Evolutionary conservation across 2,329 filamentous ascomycete genomes (phyloP).

Genomic region (Colletotrichum lini): DNA sequence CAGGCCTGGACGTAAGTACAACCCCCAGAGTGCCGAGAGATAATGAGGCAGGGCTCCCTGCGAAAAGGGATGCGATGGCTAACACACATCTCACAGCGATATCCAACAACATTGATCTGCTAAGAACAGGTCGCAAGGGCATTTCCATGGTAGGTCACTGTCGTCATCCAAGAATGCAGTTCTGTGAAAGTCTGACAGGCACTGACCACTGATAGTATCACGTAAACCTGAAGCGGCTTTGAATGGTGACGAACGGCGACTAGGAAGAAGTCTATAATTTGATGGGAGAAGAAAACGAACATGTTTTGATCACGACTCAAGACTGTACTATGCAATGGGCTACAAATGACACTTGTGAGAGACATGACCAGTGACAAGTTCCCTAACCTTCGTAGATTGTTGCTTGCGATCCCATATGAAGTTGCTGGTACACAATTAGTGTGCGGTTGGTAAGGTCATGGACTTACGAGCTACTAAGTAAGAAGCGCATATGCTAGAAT

Average conservation of each 20-base stretch:
- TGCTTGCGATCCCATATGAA: neutral
- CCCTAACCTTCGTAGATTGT: neutral
- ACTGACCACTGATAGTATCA: slow-evolving; percentile 37
- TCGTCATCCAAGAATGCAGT: neutral
- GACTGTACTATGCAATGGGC: slow-evolving; percentile 1
- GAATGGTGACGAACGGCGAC: neutral
- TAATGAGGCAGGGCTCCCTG: neutral
- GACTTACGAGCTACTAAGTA: slow-evolving; percentile 2
- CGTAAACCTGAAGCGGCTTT: slow-evolving; percentile 37
- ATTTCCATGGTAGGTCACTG: slow-evolving; percentile 51
- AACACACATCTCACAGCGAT: slow-evolving; percentile 48
- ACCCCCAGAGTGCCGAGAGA: neutral
- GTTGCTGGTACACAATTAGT: neutral
- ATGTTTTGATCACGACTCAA: neutral
- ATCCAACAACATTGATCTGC: slow-evolving; percentile 52
- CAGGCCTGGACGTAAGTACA: slow-evolving; percentile 44
- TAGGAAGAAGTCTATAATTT: neutral
- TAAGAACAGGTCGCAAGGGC: slow-evolving; percentile 49
- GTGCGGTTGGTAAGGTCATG: neutral
- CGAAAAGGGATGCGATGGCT: neutral
- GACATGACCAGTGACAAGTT: neutral
- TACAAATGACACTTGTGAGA: neutral
- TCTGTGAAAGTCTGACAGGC: neutral
- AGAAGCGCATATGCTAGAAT: neutral
- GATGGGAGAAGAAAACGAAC: neutral